These are phyloP conservation scores for Vitis hybrid DNA, from an alignment of 177 flowering plant genomes.

Conservation along the genomic window DNA sequence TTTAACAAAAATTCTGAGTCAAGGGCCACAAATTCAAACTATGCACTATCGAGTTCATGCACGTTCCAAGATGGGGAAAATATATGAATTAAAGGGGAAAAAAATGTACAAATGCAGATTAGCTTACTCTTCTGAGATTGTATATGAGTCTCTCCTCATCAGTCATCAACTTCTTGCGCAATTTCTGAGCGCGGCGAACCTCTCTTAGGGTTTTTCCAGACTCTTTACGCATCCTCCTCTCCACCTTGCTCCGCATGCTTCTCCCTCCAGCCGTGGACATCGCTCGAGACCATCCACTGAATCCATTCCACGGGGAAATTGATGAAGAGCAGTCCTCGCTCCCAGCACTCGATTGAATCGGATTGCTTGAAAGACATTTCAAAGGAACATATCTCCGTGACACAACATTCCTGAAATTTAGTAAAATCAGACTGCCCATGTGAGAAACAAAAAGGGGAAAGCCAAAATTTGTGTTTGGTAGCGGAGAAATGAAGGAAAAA, in stretches of 20 bases:
- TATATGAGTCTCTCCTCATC: conserved; percentile 82
- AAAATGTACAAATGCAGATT: neutral
- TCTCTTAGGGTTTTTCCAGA: conserved; percentile 71
- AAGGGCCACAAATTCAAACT: too few relatives aligned
- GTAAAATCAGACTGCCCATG: neutral
- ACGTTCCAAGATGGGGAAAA: too few relatives aligned
- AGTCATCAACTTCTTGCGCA: conserved; percentile 81
- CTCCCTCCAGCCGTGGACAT: conserved; percentile 55
- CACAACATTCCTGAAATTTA: conserved; percentile 28
- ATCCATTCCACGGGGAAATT: conserved; percentile 5
- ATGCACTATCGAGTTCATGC: too few relatives aligned
- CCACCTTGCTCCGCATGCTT: conserved; percentile 83
- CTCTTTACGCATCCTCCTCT: conserved; percentile 68
- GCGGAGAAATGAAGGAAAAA: neutral
- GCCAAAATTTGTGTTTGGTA: neutral
- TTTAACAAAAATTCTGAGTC: too few relatives aligned
- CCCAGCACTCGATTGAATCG: neutral
- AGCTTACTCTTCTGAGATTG: conserved; percentile 72
- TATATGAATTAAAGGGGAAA: neutral
- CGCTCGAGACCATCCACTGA: conserved; percentile 31
- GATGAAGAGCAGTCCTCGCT: conserved; percentile 7
- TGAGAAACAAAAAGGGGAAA: neutral
- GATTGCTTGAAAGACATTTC: conserved; percentile 19
- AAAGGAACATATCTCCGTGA: conserved; percentile 12
- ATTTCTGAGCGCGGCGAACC: conserved; percentile 61